Evolutionary conservation across 2,329 filamentous ascomycete species (phyloP).

Genomic region (Aurifilum marmelostoma): DNA sequence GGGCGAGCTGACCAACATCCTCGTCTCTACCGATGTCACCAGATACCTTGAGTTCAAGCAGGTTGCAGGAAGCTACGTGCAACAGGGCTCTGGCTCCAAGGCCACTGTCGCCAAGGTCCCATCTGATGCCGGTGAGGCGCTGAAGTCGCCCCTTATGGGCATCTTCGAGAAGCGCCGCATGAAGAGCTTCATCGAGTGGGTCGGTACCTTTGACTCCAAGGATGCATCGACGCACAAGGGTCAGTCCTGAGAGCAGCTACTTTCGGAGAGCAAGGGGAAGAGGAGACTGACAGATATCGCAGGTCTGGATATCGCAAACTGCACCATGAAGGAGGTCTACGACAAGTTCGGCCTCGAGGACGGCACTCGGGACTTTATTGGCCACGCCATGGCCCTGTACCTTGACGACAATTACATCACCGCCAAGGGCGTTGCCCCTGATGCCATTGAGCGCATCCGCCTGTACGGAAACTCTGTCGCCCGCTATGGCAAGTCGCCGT

Average conservation of each 20-base stretch:
- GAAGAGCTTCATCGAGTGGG: conserved; percentile 95
- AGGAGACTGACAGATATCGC: conserved; percentile 10
- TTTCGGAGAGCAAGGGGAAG: no score
- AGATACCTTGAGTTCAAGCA: conserved; percentile 91
- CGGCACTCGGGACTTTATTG: conserved; percentile 91
- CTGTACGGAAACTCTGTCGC: conserved; percentile 98
- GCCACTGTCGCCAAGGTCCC: conserved; percentile 97
- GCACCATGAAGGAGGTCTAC: conserved; percentile 97
- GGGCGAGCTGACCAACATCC: conserved; percentile 96
- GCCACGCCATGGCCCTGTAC: conserved; percentile 97
- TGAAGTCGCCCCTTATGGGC: conserved; percentile 93
- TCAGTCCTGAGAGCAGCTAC: conserved; percentile 46
- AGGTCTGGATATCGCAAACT: conserved; percentile 79
- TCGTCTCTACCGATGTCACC: conserved; percentile 92
- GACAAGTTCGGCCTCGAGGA: conserved; percentile 95
- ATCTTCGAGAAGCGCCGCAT: conserved; percentile 97
- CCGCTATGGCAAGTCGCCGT: conserved; percentile 96
- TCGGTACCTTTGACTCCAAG: conserved; percentile 81
- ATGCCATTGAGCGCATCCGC: conserved; percentile 88
- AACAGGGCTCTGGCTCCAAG: conserved; percentile 80
- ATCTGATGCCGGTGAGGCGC: conserved; percentile 86
- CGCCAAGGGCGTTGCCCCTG: conserved; percentile 71
- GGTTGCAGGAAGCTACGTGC: conserved; percentile 94
- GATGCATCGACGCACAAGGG: conserved; percentile 89
- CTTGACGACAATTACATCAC: conserved; percentile 86